These are phyloP conservation scores for Trifolium dubium DNA, from an alignment of 306 rosid species.

Conservation along the genomic window DNA sequence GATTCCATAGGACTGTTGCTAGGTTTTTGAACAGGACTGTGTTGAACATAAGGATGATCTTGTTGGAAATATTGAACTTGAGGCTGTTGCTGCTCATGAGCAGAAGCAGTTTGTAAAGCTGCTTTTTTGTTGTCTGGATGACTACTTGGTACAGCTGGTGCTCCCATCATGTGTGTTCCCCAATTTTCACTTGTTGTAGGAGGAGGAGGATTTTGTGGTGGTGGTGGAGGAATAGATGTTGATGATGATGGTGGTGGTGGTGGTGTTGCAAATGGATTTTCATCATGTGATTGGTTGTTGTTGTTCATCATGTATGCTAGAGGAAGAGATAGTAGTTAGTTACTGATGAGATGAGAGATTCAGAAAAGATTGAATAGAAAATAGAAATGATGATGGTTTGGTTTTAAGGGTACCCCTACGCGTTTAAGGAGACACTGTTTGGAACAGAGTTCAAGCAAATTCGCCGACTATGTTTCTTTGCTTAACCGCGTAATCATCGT, in stretches of 20 bases:
- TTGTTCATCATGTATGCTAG: constrained; percentile 18
- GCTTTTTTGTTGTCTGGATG: constrained; percentile 59
- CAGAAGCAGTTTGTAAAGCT: constrained; percentile 35
- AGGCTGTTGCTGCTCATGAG: constrained; percentile 2
- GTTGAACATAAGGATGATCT: constrained; percentile 46
- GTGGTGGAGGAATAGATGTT: constrained; percentile 2
- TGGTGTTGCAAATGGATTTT: constrained; percentile 30
- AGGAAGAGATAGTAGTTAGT: neutral
- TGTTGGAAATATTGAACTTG: constrained; percentile 33
- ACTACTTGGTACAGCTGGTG: constrained; percentile 48
- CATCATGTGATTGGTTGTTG: constrained; percentile 10
- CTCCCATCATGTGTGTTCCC: constrained; percentile 56
- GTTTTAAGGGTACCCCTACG: too few relatives aligned
- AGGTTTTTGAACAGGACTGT: constrained; percentile 23
- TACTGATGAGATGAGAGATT: neutral
- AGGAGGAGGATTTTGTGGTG: too few relatives aligned
- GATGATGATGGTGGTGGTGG: too few relatives aligned
- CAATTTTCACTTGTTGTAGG: constrained; percentile 27
- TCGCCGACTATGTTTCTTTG: too few relatives aligned
- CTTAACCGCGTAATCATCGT: too few relatives aligned
- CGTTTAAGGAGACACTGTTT: too few relatives aligned
- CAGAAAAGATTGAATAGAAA: neutral
- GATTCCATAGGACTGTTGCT: constrained; percentile 50
- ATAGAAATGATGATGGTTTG: neutral
- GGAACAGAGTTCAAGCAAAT: too few relatives aligned